Evolutionary conservation across 805 yeast species (phyloP), one percentile per base, ranked within the genome.

Genomic region (Wickerhamomyces tratensis): DNA sequence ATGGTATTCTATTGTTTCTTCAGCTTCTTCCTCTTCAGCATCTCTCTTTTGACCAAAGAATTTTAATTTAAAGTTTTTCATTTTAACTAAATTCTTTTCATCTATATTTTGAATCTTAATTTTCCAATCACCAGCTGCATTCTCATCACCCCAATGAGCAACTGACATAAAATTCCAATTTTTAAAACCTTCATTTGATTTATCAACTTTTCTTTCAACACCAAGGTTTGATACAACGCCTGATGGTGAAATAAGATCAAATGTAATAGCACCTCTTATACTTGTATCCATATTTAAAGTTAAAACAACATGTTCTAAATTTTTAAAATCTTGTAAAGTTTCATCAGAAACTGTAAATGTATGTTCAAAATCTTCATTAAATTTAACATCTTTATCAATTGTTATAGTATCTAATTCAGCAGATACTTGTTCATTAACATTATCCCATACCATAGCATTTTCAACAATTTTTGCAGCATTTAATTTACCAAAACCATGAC

Each of bases 121-220:
- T 34, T 62, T 77, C 98, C 98, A 93, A 6, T 73, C 77, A 10
- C 99, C 99, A 26, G 62, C 62, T 3, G 89, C 91, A 3, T 57
- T 39, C 51, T 82, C 89, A 59, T 91, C 97, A 35, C 96, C 96
- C 97, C 98, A 93, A 59, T 93, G 98, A 1, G 95, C 97, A n/a
- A 93, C 98, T 10, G 91, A 76, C 86, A 89, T 86, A 57, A 93
- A 93, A 2, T 86, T 84, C 98, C 98, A 93, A 50, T 83, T 70
- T 6, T 58, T 52, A 49, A 86, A 83, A 0, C 96, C 95, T 1
- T 58, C 66, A 2, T 51, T 47, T 6, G 78, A 68, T 8, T 44
- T 49, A 60, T 93, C 98, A 15, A 62, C 50, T 7, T 63, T 63
- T 51, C 98, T 74, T 15, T 70, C 69, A 25, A 79, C 74, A 0